A percentile compares a stretch with the other conserved stretches of the same genome.
Conservation (phyloP, 2,329 filamentous ascomycete genomes). For the Coniochaeta pulveracea region DNA sequence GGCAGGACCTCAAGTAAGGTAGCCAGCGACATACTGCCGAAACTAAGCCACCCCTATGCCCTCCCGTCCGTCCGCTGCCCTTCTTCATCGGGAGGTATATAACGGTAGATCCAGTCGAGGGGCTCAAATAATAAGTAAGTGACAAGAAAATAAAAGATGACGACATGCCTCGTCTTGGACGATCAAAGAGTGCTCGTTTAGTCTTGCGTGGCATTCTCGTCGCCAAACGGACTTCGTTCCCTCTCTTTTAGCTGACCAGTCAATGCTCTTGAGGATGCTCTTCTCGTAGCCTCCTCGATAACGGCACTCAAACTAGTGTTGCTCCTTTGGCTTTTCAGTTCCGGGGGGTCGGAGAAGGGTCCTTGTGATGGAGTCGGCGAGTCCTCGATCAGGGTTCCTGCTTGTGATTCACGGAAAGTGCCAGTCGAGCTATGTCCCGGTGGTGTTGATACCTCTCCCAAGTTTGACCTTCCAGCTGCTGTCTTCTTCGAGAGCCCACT, state of each 20-base stretch:
- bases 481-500: conserved; percentile 28
- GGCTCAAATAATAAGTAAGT: conserved; percentile 1
- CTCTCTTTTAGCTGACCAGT: conserved; percentile 17
- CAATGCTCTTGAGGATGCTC: conserved; percentile 24
- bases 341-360: conserved; percentile 47
- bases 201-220: conserved; percentile 45
- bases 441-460: conserved; percentile 12
- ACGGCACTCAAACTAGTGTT: conserved; percentile 41
- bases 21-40: too few species aligned
- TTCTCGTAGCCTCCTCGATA: conserved; percentile 38
- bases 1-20: too few species aligned
- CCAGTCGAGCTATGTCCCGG: conserved; percentile 8
- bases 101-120: neutral
- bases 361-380: conserved; percentile 39
- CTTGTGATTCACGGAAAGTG: conserved; percentile 25
- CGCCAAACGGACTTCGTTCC: conserved; percentile 41
- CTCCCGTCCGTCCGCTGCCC: too few species aligned
- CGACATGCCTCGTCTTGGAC: conserved; percentile 1
- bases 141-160: conserved; percentile 4
- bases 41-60: too few species aligned
- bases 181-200: conserved; percentile 13
- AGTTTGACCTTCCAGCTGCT: conserved; percentile 17
- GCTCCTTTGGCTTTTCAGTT: conserved; percentile 20
- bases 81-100: neutral
- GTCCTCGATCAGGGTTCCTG: conserved; percentile 37